A percentile compares a stretch with the other conserved stretches of the same genome.
phyloP scores from a whole-genome alignment of 768 basidiomycete species.

The Clathrus columnatus region DNA sequence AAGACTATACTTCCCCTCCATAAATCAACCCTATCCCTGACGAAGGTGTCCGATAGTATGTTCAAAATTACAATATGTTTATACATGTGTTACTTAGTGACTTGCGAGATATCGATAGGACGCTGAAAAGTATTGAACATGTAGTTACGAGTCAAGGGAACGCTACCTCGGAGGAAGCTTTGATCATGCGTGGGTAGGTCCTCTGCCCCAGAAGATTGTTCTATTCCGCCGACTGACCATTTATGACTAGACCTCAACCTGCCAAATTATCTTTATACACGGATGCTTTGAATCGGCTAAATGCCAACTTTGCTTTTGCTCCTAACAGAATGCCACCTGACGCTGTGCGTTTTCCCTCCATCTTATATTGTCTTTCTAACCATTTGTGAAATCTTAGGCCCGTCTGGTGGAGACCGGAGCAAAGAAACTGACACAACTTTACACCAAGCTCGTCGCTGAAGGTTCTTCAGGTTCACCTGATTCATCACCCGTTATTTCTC shows the following conservation, averaged over 20 bases:
- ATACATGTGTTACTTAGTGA: neutral
- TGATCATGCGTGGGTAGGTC: constrained; percentile 68
- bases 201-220: neutral
- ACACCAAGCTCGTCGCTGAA: constrained; percentile 84
- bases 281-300: constrained; percentile 67
- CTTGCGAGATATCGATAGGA: constrained; percentile 66
- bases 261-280: constrained; percentile 58
- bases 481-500: constrained; percentile 47
- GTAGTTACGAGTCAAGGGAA: constrained; percentile 69
- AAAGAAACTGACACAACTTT: constrained; percentile 73
- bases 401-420: constrained; percentile 74
- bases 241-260: constrained; percentile 50
- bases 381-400: constrained; percentile 29
- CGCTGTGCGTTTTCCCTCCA: constrained; percentile 31
- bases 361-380: neutral
- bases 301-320: constrained; percentile 69
- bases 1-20: constrained; percentile 83
- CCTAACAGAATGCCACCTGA: constrained; percentile 46
- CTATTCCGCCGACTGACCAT: neutral
- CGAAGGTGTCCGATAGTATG: constrained; percentile 64
- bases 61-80: constrained; percentile 7
- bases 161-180: constrained; percentile 65
- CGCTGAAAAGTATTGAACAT: constrained; percentile 69
- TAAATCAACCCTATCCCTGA: constrained; percentile 65
- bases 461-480: constrained; percentile 67